Percentiles rank a stretch among this genome's conserved stretches.
phyloP scores from a whole-genome alignment of 2,329 filamentous ascomycete species.

The Cercospora berteroae region DNA sequence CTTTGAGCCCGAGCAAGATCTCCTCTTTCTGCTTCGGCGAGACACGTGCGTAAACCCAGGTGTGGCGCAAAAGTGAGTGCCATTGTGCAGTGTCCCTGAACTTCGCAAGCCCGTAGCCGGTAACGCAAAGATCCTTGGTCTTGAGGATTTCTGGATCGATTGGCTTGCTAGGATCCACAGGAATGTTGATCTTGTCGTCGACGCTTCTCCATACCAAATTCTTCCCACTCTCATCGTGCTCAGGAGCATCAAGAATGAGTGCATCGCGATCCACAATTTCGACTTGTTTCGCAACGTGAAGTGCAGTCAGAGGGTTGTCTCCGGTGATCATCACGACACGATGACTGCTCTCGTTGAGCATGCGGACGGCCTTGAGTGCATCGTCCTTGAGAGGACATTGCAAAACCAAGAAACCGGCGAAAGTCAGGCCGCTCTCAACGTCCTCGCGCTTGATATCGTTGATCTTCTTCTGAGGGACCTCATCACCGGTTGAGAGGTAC shows the following conservation, averaged over 20 bases:
- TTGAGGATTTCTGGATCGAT: conserved; percentile 78
- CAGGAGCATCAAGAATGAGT: conserved; percentile 90
- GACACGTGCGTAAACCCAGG: conserved; percentile 97
- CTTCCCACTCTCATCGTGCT: conserved; percentile 77
- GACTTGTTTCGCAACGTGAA: conserved; percentile 91
- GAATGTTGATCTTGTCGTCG: conserved; percentile 82
- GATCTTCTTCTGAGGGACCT: conserved; percentile 79
- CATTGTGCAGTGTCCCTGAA: conserved; percentile 80
- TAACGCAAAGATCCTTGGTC: conserved; percentile 90
- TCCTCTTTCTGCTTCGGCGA: conserved; percentile 99
- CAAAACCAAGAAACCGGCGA: conserved; percentile 92
- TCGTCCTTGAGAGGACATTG: conserved; percentile 97
- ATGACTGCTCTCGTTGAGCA: conserved; percentile 98
- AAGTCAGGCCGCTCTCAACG: conserved; percentile 78
- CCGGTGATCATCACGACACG: conserved; percentile 99
- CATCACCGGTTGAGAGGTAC: conserved; percentile 75
- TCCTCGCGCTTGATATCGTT: conserved; percentile 93
- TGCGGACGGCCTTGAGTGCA: conserved; percentile 86
- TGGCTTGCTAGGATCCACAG: conserved; percentile 77
- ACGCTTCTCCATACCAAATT: conserved; percentile 91
- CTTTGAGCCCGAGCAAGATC: conserved; percentile 92
- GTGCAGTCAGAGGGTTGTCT: conserved; percentile 93
- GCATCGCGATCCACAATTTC: conserved; percentile 97
- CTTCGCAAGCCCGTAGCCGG: conserved; percentile 86
- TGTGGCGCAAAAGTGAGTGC: conserved; percentile 74